Evolutionary conservation across 1,139 yeast genomes (phyloP).

Genomic region (Taphrina wiesneri): DNA sequence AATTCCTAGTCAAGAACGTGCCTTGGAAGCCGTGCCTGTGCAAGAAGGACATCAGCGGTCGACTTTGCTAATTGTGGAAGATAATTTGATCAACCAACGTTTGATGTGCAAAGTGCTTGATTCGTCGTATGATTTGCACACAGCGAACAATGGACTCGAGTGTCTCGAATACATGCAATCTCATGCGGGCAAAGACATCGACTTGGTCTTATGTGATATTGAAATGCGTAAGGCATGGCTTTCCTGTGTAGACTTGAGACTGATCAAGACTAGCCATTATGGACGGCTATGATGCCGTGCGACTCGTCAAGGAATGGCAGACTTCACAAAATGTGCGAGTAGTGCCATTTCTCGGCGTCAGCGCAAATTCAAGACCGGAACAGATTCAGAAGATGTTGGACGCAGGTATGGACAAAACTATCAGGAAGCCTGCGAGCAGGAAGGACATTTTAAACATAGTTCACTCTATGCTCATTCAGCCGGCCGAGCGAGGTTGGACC

Average conservation of each 20-base stretch:
- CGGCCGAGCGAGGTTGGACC: background rate
- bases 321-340: background rate
- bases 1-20: background rate
- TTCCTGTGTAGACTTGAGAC: background rate
- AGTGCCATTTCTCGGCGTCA: conserved; percentile 23
- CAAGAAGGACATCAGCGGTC: background rate
- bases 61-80: conserved; percentile 68
- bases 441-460: conserved; percentile 2
- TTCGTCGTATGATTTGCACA: conserved; percentile 77
- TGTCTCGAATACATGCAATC: conserved; percentile 61
- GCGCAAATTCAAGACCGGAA: conserved; percentile 25
- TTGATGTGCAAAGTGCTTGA: conserved; percentile 85
- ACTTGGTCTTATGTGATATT: conserved; percentile 27
- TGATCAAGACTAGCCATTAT: background rate
- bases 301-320: conserved; percentile 17
- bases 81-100: conserved; percentile 89
- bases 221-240: conserved; percentile 26
- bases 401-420: conserved; percentile 28
- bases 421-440: conserved; percentile 10
- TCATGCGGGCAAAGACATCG: background rate
- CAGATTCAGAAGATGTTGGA: conserved; percentile 21
- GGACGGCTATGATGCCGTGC: conserved; percentile 18
- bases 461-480: background rate
- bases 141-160: conserved; percentile 88
- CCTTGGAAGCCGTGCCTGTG: background rate